These are phyloP conservation scores for Raphanus hybrid DNA, from an alignment of 441 rosid genomes.

Conservation along the genomic window DNA sequence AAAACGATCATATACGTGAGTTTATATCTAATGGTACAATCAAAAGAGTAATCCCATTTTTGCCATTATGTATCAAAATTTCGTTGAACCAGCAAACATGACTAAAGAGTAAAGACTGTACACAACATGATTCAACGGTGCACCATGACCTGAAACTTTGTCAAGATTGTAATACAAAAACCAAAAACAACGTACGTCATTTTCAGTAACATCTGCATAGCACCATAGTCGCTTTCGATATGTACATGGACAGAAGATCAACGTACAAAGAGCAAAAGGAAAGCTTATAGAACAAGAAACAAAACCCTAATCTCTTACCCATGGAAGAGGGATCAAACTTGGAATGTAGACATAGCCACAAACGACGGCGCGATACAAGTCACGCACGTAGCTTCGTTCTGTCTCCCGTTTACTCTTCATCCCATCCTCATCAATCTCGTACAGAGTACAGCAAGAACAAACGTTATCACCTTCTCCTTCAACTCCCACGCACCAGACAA, in stretches of 20 bases:
- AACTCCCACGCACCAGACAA: not conserved
- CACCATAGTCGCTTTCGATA: not conserved
- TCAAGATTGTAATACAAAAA: not conserved
- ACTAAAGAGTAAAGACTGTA: too few species aligned
- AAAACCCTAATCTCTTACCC: not conserved
- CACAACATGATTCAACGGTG: too few species aligned
- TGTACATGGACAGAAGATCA: not conserved
- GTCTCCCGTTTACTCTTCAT: not conserved
- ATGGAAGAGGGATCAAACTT: conserved; percentile 11
- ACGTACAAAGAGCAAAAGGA: not conserved
- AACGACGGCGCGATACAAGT: not conserved
- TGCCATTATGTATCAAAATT: too few species aligned
- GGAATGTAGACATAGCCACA: conserved; percentile 15
- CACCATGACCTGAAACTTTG: not conserved
- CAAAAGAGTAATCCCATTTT: too few species aligned
- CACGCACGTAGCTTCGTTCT: not conserved
- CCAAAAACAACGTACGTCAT: not conserved
- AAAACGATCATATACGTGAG: too few species aligned
- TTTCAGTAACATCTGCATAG: not conserved
- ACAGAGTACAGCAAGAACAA: not conserved
- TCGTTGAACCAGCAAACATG: too few species aligned
- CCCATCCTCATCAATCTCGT: not conserved
- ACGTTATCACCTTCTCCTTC: not conserved
- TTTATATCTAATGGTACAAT: too few species aligned
- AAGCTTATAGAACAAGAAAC: not conserved